Evolutionary conservation across 257 asterid genomes (phyloP), one percentile per base, ranked within the genome.

Genomic region (Agastache rugosa): DNA sequence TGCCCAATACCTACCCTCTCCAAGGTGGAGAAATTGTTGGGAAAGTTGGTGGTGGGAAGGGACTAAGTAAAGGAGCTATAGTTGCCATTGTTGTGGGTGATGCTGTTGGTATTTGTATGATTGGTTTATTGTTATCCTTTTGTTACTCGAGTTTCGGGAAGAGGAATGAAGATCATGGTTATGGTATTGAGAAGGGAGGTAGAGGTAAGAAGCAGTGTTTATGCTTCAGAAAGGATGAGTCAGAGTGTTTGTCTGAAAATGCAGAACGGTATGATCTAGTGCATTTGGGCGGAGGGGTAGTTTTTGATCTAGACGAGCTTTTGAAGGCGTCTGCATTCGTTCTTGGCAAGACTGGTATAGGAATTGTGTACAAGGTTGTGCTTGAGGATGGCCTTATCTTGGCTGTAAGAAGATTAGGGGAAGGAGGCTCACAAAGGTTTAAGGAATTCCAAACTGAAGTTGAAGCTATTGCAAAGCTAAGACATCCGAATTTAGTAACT

Each of bases 251-350:
- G 56, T 90, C 97, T 0, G 97, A 89, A 59, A 83, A 86, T 69
- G 84, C 78, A 19, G 96, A 90, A 27, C 91, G 89, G 20, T 84
- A 80, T 45, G 96, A 92, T 83, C 84, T 92, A 0, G 97, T 92
- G 70, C 78, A 89, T 1, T 74, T 94, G 63, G 99, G 89, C 73
- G 55, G 80, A 55, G 83, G 81, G 42, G 80, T 87, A 79, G 85
- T 80, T 0, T 94, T 89, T 78, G 92, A 94, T 81, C 91, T 94
- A 4, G 99, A 94, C 19, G 92, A 92, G 78, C 97, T 94, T 66
- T 85, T 94, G 66, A 94, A 90, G 72, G 98, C 98, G 2, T 90
- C 97, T n/a, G 98, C 98, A 0, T 94, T 91, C 63, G 96, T 94
- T 22, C 86, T 94, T 11, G 97, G 99, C 16, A 92, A 92, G 87